phyloP scores from a whole-genome alignment of 2,329 filamentous ascomycete genomes.

The Alternaria sp. region DNA sequence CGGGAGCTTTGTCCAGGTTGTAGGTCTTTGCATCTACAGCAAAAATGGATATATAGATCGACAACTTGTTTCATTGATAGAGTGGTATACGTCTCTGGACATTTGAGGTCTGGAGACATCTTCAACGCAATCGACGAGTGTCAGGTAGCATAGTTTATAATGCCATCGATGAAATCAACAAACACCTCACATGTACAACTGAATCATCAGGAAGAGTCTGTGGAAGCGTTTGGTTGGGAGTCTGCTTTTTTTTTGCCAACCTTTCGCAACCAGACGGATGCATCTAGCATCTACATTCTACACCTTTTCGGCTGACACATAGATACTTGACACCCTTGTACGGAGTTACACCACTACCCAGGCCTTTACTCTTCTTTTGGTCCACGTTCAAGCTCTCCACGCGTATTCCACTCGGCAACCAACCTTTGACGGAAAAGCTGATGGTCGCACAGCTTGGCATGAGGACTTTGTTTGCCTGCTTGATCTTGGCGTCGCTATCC shows the following conservation, averaged over 20 bases:
- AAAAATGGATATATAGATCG: background rate
- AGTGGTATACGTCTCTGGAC: background rate
- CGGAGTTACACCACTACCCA: slow-evolving; percentile 88
- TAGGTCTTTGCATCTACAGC: background rate
- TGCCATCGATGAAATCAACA: background rate
- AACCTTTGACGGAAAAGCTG: slow-evolving; percentile 65
- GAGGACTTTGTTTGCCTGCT: slow-evolving; percentile 64
- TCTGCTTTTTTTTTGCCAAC: background rate
- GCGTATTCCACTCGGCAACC: slow-evolving; percentile 70
- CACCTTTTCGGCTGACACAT: slow-evolving; percentile 70
- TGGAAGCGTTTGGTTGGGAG: background rate
- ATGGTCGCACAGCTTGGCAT: slow-evolving; percentile 59
- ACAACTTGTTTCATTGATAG: background rate
- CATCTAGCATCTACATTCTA: slow-evolving; percentile 52
- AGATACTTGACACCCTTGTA: slow-evolving; percentile 99
- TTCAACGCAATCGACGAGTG: background rate
- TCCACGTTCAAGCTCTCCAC: slow-evolving; percentile 70
- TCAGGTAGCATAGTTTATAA: slow-evolving; percentile 1
- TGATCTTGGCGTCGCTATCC: slow-evolving; percentile 60
- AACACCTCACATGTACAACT: background rate
- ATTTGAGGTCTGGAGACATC: background rate
- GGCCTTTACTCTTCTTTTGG: slow-evolving; percentile 80
- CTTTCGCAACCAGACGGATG: background rate
- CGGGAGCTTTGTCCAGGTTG: background rate
- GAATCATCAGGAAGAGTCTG: no score